Evolutionary conservation across 2,329 filamentous ascomycete genomes (phyloP), one percentile per base, ranked within the genome.

Genomic region (Penicillium expansum): DNA sequence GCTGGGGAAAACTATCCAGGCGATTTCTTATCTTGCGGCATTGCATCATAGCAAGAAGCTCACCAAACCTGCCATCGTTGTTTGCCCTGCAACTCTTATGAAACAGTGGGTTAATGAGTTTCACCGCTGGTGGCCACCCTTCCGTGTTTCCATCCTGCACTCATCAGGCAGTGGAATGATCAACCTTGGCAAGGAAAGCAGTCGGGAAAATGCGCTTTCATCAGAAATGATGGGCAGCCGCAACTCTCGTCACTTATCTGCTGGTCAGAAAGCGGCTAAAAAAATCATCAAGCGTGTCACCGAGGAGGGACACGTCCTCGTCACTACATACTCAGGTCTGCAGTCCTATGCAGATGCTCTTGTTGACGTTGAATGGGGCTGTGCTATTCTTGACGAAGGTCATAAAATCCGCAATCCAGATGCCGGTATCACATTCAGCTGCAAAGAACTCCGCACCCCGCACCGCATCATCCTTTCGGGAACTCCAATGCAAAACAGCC

Each of bases 81-180:
- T 99, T 4, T 92, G 92, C 49, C 94, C 94, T 2, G 93, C 93
- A 4, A 99, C 94, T 0, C 89, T 99, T 24, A 87, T 99, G 77
- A 89, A 91, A 59, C 94, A 99, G 72, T 99, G 94, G 94, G 94
- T 97, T 13, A 96, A 95, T 62, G 94, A 99, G 70, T 97, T 99
- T 66, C 95, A 99, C 75, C 86, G 88, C 13, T 99, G 95, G 95
- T 99, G 95, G 95, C 94, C 94, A n/a, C 88, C 94, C n/a, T 80
- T 99, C 32, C 85, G 95, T 41, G 94, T 99, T 5, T 96, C 92
- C 0, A 97, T 99, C 60, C 74, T 99, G 48, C 94, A 99, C 71
- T 91, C 91, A 0, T 97, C 94, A 5, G 94, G 94, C 3, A 97
- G 92, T 71, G 95, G 94, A 18, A 97, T 99, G 93, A 79, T 97